Evolutionary conservation across 305 asterid genomes (phyloP), one percentile per base, ranked within the genome.

Genomic region (Coffea humblotiana): DNA sequence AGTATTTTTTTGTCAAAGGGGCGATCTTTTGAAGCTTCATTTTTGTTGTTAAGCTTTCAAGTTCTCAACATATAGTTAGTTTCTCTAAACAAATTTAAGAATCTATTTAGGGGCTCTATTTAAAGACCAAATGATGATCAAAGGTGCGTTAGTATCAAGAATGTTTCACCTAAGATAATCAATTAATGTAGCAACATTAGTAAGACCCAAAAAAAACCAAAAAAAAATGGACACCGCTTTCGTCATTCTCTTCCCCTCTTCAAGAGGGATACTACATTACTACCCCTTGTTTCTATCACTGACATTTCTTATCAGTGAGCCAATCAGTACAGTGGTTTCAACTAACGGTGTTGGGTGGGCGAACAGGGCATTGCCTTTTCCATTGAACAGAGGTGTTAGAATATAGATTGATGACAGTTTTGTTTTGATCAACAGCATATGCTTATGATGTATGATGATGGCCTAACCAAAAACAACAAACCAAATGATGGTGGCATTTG

Each of bases 381-480:
- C 7, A 63, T 10, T 16, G 15, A 63, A 63, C 18, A 11, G 68
- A 32, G 1, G 32, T 37, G 25, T n/a, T 63, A 63, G 35, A 25
- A 63, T 25, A 63, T 11, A 9, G 27, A 45, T 12, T 71, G 75
- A 45, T 6, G 27, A 40, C 43, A 3, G 75, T 8, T 71, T 18
- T n/a, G 75, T 71, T 71, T 48, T 47, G 75, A 71, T 71, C 6
- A 71, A 71, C 40, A 52, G 61, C 61, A 25, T 47, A 15, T 71
- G 75, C 19, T 0, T 12, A 23, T 47, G 75, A 71, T 47, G 75
- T 12, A 23, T 47, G 75, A 71, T 47, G 75, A 71, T 71, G 60
- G 75, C 75, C 75, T 71, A 71, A 71, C 75, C 21, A 23, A 27
- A 35, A 47, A 45, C 75, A 71, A n/a, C 37, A 47, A 71, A 71